phyloP scores from a whole-genome alignment of 1,139 yeast species.

The Yamadazyma trypodendri region DNA sequence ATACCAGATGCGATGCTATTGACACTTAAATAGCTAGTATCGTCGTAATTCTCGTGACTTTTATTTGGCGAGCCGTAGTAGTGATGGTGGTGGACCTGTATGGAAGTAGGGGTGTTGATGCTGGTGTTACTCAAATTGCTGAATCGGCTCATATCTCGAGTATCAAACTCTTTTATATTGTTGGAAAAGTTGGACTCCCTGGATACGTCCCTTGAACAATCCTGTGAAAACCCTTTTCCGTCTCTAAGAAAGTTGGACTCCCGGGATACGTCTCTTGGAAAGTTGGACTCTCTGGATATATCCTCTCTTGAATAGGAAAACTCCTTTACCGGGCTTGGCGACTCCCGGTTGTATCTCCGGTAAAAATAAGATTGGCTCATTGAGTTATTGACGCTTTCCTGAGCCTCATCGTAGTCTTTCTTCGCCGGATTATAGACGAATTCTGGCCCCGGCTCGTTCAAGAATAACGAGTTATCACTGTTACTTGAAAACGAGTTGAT shows the following conservation, averaged over 20 bases:
- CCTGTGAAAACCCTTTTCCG: constrained; percentile 18
- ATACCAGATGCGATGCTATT: constrained; percentile 5
- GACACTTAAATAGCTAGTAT: constrained; percentile 10
- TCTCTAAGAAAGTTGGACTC: too few relatives aligned
- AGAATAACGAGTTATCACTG: constrained; percentile 20
- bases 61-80: constrained; percentile 16
- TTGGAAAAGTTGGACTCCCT: constrained; percentile 1
- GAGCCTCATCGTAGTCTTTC: constrained; percentile 19
- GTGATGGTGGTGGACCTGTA: constrained; percentile 19
- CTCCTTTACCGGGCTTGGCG: constrained; percentile 18
- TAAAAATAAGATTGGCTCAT: constrained; percentile 19
- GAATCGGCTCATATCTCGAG: not conserved
- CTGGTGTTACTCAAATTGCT: constrained; percentile 1
- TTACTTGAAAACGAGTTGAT: constrained; percentile 22
- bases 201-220: not conserved
- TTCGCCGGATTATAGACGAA: constrained; percentile 22
- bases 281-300: not conserved
- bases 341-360: constrained; percentile 12
- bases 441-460: constrained; percentile 15
- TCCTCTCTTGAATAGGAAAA: constrained; percentile 12
- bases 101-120: constrained; percentile 10
- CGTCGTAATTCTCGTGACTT: constrained; percentile 5
- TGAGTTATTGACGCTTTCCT: constrained; percentile 11
- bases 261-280: not conserved
- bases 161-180: not conserved